These are phyloP conservation scores for Crepidotus variabilis DNA, from an alignment of 768 basidiomycete species.

Conservation along the genomic window DNA sequence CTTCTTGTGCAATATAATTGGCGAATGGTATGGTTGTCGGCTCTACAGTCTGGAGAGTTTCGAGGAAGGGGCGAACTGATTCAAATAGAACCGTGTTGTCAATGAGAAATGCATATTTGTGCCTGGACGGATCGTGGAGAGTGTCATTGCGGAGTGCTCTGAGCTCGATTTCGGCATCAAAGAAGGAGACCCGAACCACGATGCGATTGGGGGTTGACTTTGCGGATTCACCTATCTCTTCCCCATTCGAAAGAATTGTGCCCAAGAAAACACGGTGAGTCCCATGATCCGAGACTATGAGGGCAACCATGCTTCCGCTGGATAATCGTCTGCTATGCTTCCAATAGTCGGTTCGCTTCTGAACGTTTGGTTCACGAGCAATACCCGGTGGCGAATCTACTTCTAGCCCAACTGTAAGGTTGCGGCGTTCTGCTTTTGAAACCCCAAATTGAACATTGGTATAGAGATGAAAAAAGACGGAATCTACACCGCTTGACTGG, in stretches of 20 bases:
- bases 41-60: slow-evolving; percentile 47
- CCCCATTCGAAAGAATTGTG: slow-evolving; percentile 35
- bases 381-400: slow-evolving; percentile 53
- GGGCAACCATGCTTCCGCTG: slow-evolving; percentile 63
- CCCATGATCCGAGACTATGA: slow-evolving; percentile 38
- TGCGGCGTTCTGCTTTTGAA: slow-evolving; percentile 43
- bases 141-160: slow-evolving; percentile 27
- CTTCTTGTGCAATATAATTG: slow-evolving; percentile 44
- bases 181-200: slow-evolving; percentile 53
- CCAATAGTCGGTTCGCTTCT: slow-evolving; percentile 54
- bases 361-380: slow-evolving; percentile 37
- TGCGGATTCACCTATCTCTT: slow-evolving; percentile 45
- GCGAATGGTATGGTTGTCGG: slow-evolving; percentile 56
- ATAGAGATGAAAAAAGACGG: slow-evolving; percentile 60
- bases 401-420: slow-evolving; percentile 42
- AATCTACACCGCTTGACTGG: slow-evolving; percentile 48
- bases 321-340: slow-evolving; percentile 56
- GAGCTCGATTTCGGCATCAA: slow-evolving; percentile 55
- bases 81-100: slow-evolving; percentile 67
- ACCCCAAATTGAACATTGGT: slow-evolving; percentile 45
- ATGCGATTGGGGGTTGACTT: slow-evolving; percentile 30
- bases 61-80: slow-evolving; percentile 63
- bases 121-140: slow-evolving; percentile 5
- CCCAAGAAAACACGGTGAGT: slow-evolving; percentile 48
- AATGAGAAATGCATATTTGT: slow-evolving; percentile 38